These are phyloP conservation scores for Apiospora pterosperma DNA, from an alignment of 2,329 filamentous ascomycete species.

Conservation along the genomic window DNA sequence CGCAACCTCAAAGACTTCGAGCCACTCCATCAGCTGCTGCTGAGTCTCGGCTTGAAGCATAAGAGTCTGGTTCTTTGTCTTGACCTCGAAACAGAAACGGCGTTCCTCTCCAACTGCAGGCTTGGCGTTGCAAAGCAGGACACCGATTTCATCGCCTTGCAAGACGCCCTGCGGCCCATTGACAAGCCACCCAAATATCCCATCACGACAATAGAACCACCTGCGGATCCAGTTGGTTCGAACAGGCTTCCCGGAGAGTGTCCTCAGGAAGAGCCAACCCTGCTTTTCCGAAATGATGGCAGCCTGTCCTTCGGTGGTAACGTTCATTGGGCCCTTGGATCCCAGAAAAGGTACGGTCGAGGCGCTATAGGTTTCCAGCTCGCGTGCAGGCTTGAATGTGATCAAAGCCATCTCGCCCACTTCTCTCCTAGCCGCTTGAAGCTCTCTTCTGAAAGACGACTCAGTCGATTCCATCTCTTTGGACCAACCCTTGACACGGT, in stretches of 20 bases:
- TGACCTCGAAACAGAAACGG: conserved; percentile 96
- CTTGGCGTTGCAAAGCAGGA: conserved; percentile 88
- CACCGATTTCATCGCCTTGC: conserved; percentile 93
- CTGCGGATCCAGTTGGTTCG: conserved; percentile 85
- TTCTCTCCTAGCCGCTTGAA: conserved; percentile 74
- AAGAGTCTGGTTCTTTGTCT: conserved; percentile 90
- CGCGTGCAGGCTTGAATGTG: conserved; percentile 75
- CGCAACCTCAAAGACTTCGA: conserved; percentile 87
- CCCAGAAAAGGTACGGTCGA: conserved; percentile 88
- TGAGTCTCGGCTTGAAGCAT: conserved; percentile 93
- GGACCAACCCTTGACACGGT: conserved; percentile 87
- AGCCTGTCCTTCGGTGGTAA: conserved; percentile 52
- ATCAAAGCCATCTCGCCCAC: conserved; percentile 75
- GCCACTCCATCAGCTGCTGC: conserved; percentile 87
- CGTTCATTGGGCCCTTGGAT: conserved; percentile 61
- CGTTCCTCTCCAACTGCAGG: conserved; percentile 90
- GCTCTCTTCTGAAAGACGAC: conserved; percentile 74
- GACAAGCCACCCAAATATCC: conserved; percentile 92
- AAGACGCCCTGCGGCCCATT: conserved; percentile 84
- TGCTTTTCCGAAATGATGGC: conserved; percentile 73
- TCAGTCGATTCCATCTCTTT: conserved; percentile 94
- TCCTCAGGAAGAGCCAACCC: conserved; percentile 86
- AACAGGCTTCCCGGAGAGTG: conserved; percentile 81
- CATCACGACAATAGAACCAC: conserved; percentile 95
- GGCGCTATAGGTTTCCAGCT: conserved; percentile 87